Evolutionary conservation across 2,329 filamentous ascomycete genomes (phyloP), one percentile per base, ranked within the genome.

Genomic region (Triangularia verruculosa): DNA sequence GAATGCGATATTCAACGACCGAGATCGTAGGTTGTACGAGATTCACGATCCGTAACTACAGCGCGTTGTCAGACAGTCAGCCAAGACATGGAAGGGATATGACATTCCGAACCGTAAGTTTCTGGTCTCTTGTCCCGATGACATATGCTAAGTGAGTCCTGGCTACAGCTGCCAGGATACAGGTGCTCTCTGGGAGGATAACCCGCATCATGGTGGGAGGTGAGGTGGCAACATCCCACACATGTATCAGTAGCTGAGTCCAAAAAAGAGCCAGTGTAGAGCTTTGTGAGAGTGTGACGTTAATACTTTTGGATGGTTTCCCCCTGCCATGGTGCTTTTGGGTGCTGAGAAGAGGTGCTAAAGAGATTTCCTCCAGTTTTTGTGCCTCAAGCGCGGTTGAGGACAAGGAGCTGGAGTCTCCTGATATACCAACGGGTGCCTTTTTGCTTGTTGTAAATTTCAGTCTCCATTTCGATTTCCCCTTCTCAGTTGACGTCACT

Each of bases 61-160:
- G 5, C 3, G 8, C 4, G 9, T 15, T 20, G 39, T 47, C n/a
- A 47, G 17, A 47, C n/a, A 4, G 17, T 58, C 15, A 34, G 27
- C 55, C 8, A 54, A 24, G 24, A 53, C 8, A 56, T 34, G 56
- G 2, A 17, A 32, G 27, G 12, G 24, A 24, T 27, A 34, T 9
- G n/a, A 52, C 15, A 4, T 1, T 3, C 9, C 72, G 72, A 73
- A 78, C 77, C 9, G 76, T 78, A 1, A 79, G 71, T 58, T 74
- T 78, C 51, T 78, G 76, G 61, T 78, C 77, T n/a, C 76, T 70
- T 15, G 73, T 77, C 3, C 76, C 76, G 62, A 78, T 73, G 5
- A 79, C 73, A 64, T 78, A 79, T 25, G 76, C 77, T 22, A 78
- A 61, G 63, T 77, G 72, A 6, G 69, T 69, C 61, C 73, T 77